A percentile compares a stretch with the other conserved stretches of the same genome.
These are phyloP conservation scores for Blastobotrys elegans DNA, from an alignment of 1,139 yeast species.

Conservation along the genomic window DNA sequence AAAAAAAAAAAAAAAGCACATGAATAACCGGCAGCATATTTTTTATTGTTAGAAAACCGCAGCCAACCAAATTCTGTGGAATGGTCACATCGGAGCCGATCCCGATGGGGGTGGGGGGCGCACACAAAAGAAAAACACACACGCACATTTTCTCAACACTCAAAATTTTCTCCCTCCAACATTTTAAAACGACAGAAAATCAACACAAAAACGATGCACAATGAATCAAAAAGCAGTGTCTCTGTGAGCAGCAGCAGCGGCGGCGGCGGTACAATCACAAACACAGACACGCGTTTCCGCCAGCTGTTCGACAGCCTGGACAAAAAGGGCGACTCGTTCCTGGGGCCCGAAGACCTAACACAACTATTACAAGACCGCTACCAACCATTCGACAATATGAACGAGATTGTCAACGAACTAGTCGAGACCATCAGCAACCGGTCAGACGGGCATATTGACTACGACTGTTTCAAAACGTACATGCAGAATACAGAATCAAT, in stretches of 20 bases:
- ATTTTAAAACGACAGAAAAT: too few relatives aligned
- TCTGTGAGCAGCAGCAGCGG: too few relatives aligned
- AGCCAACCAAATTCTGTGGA: too few relatives aligned
- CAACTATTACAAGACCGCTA: constrained; percentile 23
- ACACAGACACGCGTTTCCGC: constrained; percentile 12
- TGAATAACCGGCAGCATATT: neutral
- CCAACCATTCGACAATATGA: constrained; percentile 54
- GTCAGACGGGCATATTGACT: constrained; percentile 50
- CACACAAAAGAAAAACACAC: too few relatives aligned
- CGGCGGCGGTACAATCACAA: neutral
- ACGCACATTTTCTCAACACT: too few relatives aligned
- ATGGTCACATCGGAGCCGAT: too few relatives aligned
- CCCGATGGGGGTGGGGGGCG: too few relatives aligned
- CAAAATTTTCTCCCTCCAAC: neutral
- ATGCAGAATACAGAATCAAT: constrained; percentile 62
- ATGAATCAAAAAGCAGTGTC: neutral
- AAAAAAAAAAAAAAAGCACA: neutral
- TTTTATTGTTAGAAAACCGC: neutral
- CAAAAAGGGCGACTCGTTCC: constrained; percentile 14
- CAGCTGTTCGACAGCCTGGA: constrained; percentile 21
- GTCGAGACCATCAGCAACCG: constrained; percentile 53
- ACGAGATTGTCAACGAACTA: constrained; percentile 52
- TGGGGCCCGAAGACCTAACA: constrained; percentile 18
- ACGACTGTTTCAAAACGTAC: constrained; percentile 57
- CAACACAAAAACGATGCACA: neutral